A percentile compares a stretch with the other conserved stretches of the same genome.
phyloP scores from a whole-genome alignment of 2,329 filamentous ascomycete genomes.

The Grosmannia serpens region DNA sequence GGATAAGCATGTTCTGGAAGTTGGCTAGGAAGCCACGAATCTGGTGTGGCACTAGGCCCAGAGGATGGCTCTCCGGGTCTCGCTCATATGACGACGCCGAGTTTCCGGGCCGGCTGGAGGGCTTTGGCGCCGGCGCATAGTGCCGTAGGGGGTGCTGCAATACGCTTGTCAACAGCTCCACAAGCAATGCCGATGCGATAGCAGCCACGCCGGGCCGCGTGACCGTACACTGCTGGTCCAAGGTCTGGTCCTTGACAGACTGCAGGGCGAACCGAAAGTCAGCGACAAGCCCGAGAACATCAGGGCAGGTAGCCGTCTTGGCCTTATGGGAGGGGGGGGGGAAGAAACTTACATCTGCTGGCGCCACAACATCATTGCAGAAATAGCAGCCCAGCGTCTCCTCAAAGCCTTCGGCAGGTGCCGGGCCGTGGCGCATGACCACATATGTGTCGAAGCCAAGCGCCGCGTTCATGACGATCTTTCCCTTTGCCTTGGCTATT shows the following conservation, averaged over 20 bases:
- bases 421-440: slow-evolving; percentile 86
- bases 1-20: slow-evolving; percentile 64
- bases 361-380: slow-evolving; percentile 94
- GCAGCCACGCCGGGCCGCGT: slow-evolving; percentile 86
- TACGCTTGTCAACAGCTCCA: slow-evolving; percentile 79
- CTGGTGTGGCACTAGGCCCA: slow-evolving; percentile 67
- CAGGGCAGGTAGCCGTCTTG: not conserved
- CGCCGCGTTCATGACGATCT: slow-evolving; percentile 94
- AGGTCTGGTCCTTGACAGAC: slow-evolving; percentile 87
- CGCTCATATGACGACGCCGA: slow-evolving; percentile 34
- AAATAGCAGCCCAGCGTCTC: slow-evolving; percentile 88
- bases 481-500: slow-evolving; percentile 85
- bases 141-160: slow-evolving; percentile 74
- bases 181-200: slow-evolving; percentile 81
- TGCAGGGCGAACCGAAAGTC: slow-evolving; percentile 22
- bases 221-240: slow-evolving; percentile 97
- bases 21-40: slow-evolving; percentile 66
- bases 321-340: not conserved
- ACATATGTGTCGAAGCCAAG: slow-evolving; percentile 95
- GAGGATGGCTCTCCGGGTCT: slow-evolving; percentile 45
- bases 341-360: slow-evolving; percentile 64
- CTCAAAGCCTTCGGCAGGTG: slow-evolving; percentile 41
- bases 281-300: not conserved
- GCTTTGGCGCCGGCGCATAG: slow-evolving; percentile 44
- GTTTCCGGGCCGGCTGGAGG: slow-evolving; percentile 20